Percentiles rank a stretch among this genome's conserved stretches.
Evolutionary conservation across 495 filamentous ascomycete species (phyloP).

Genomic region (Baudoinia panamericana): DNA sequence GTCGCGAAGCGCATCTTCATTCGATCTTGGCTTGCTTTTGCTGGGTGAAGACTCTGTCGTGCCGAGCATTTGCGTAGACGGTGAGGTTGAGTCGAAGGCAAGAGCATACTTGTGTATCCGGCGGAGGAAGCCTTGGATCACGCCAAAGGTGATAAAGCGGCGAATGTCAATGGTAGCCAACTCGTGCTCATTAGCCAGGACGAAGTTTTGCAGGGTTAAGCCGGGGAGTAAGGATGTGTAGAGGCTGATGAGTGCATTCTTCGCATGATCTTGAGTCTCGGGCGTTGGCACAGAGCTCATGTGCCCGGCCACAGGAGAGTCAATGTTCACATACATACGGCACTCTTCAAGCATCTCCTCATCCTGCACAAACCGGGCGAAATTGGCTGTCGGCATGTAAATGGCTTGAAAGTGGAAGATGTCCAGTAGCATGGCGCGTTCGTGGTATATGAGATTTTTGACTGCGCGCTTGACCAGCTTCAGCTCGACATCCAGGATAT

Average conservation of each 20-base stretch:
- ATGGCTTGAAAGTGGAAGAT: slow-evolving; percentile 86
- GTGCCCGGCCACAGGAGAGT: no score
- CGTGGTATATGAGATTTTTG: slow-evolving; percentile 79
- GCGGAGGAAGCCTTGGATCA: slow-evolving; percentile 92
- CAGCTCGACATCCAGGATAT: slow-evolving; percentile 70
- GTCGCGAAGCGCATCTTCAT: slow-evolving; percentile 8
- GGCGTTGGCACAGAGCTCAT: slow-evolving; percentile 18
- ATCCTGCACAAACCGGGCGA: slow-evolving; percentile 58
- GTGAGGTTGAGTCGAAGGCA: slow-evolving; percentile 26
- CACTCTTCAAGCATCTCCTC: slow-evolving; percentile 72
- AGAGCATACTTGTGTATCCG: slow-evolving; percentile 84
- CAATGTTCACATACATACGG: slow-evolving; percentile 55
- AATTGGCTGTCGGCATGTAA: slow-evolving; percentile 69
- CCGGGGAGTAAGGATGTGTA: slow-evolving; percentile 69
- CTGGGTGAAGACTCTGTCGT: background rate
- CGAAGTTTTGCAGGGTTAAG: slow-evolving; percentile 69
- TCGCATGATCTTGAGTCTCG: slow-evolving; percentile 3
- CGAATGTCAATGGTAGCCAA: slow-evolving; percentile 64
- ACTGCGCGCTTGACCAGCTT: slow-evolving; percentile 72
- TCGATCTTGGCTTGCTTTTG: slow-evolving; percentile 5
- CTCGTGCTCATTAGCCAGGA: slow-evolving; percentile 51
- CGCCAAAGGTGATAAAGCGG: slow-evolving; percentile 84
- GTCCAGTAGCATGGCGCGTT: slow-evolving; percentile 73
- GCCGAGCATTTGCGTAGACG: slow-evolving; percentile 22
- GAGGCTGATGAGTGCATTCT: slow-evolving; percentile 43